Evolutionary conservation across 345 rosid species (phyloP).

Genomic region (Salix caprea): DNA sequence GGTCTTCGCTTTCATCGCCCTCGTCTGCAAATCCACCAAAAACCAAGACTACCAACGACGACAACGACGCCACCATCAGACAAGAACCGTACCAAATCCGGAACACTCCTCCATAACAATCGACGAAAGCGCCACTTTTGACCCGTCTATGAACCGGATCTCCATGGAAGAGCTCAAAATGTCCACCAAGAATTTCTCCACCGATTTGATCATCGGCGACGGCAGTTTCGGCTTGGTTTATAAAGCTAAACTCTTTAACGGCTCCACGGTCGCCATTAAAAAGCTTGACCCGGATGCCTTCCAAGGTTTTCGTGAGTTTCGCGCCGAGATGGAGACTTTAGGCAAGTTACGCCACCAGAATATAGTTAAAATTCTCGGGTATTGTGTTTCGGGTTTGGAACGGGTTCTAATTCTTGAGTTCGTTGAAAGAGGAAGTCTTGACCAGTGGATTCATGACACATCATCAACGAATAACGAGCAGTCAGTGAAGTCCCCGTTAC

Average conservation of each 20-base stretch:
- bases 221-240: constrained; percentile 90
- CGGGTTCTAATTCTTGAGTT: constrained; percentile 73
- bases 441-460: constrained; percentile 71
- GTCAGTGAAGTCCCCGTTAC: constrained; percentile 16
- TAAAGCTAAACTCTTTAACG: constrained; percentile 49
- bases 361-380: constrained; percentile 71
- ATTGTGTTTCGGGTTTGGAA: constrained; percentile 62
- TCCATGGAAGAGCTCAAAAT: constrained; percentile 61
- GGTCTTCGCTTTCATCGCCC: constrained; percentile 16
- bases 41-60: not conserved
- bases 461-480: not conserved
- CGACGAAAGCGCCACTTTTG: constrained; percentile 52
- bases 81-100: constrained; percentile 18
- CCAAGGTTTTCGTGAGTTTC: constrained; percentile 84
- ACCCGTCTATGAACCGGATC: constrained; percentile 46
- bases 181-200: constrained; percentile 66
- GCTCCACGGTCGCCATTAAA: constrained; percentile 70
- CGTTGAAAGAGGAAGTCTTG: constrained; percentile 66
- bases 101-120: constrained; percentile 17
- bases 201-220: constrained; percentile 71
- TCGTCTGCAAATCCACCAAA: constrained; percentile 24
- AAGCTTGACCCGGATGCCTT: constrained; percentile 75
- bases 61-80: not conserved
- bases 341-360: constrained; percentile 57
- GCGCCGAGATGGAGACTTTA: constrained; percentile 84